These are phyloP conservation scores for Quercus glauca DNA, from an alignment of 306 rosid genomes.

Conservation along the genomic window DNA sequence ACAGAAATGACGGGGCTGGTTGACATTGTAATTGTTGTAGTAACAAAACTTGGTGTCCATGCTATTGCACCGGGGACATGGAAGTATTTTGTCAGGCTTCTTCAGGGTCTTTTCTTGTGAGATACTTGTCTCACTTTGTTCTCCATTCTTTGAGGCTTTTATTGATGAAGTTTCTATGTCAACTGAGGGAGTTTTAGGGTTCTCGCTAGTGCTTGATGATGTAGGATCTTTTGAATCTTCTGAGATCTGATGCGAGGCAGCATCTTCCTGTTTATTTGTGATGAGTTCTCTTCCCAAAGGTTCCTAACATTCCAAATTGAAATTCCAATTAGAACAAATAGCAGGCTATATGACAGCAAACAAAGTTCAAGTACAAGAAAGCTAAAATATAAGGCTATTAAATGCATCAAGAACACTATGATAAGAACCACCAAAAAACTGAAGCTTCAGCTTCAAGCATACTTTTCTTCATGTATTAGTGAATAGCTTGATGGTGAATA, in stretches of 20 bases:
- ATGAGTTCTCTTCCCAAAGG: slow-evolving; percentile 41
- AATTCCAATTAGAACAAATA: slow-evolving; percentile 20
- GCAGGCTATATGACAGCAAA: background rate
- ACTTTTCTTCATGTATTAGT: background rate
- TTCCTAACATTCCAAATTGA: slow-evolving; percentile 41
- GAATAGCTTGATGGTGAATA: background rate
- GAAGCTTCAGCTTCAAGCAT: background rate
- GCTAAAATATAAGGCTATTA: background rate
- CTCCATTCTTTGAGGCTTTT: slow-evolving; percentile 46
- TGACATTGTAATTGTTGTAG: slow-evolving; percentile 80
- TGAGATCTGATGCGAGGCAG: slow-evolving; percentile 30
- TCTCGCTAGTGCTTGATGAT: slow-evolving; percentile 43
- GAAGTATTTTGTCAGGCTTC: slow-evolving; percentile 72
- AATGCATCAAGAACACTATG: background rate
- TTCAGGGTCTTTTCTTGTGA: slow-evolving; percentile 53
- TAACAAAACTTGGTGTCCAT: slow-evolving; percentile 90
- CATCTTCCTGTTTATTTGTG: slow-evolving; percentile 35
- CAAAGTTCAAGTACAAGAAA: slow-evolving; percentile 11
- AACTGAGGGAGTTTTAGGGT: slow-evolving; percentile 43
- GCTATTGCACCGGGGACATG: slow-evolving; percentile 89
- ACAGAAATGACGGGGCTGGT: slow-evolving; percentile 90
- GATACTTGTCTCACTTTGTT: slow-evolving; percentile 47
- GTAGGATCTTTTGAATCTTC: slow-evolving; percentile 40
- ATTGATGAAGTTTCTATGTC: slow-evolving; percentile 43
- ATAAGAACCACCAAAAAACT: background rate